Base-by-base conservation (phyloP, 495 filamentous ascomycete genomes). In the Lineolata rhizophorae region DNA sequence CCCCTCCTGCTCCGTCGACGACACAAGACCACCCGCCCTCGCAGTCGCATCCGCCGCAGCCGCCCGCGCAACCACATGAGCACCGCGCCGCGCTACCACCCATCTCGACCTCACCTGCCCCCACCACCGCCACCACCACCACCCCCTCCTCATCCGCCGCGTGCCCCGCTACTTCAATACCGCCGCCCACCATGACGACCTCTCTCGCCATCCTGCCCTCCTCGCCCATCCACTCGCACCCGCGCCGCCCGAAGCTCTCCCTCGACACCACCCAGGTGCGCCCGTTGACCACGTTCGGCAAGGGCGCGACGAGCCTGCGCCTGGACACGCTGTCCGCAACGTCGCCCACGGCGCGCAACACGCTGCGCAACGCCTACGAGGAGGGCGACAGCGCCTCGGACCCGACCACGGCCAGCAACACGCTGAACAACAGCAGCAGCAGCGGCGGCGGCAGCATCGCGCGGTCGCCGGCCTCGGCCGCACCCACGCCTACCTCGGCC, bases 321-420 rank as follows among this genome's bases (percentile, higher is more conserved):
- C 52, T 65, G 27, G 61, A 70, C 20, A 50, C 70, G 2, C 61
- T 74, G 25, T 57, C 74, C 12, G 65, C 65, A 19, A 58, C 60
- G 6, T 83, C 78, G 5, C 77, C 79, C 4, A 87, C 79, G 3
- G 55, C 70, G 15, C 75, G 77, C 49, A 90, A 85, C 48, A 90
- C 79, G 21, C 72, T 81, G 41, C 70, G 67, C 20, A 87, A 90
- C 49, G 67, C 70, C 35, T 81, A 82, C 47, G 70, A 76, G 18
- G 70, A 68, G 11, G 35, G 27, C 14, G 67, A 74, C 30, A 60
- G 66, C 30, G 44, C 39, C 30, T 57, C 60, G 2, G 54, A 54
- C 38, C 39, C 34, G 29, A 32, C 40, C 22, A 24, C 33, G 8
- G 4, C 32, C 4, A 20, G 5, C 27, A 27, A 21, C 5, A 10